phyloP scores from a whole-genome alignment of 2,329 filamentous ascomycete genomes.

The Pseudogymnoascus destructans region DNA sequence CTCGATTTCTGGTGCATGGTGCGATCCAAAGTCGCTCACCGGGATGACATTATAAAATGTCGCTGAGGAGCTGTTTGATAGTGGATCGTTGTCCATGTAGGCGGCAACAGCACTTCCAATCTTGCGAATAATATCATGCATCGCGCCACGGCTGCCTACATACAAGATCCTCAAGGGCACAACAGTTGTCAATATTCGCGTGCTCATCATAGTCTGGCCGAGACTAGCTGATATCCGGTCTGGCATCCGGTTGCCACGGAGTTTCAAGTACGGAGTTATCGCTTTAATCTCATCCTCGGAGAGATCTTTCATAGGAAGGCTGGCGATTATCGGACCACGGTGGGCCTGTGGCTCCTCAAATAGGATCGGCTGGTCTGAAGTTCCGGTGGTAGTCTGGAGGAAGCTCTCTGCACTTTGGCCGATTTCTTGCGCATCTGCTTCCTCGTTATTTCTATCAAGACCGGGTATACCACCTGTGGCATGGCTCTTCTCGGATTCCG shows the following conservation, averaged over 20 bases:
- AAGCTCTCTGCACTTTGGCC: conserved; percentile 21
- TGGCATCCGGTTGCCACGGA: background rate
- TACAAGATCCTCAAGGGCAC: conserved; percentile 39
- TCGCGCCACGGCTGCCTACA: conserved; percentile 31
- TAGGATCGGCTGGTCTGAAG: conserved; percentile 30
- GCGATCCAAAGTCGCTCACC: conserved; percentile 35
- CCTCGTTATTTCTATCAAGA: conserved; percentile 18
- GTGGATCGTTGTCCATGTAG: conserved; percentile 25
- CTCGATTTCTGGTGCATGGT: conserved; percentile 35
- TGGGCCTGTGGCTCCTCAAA: conserved; percentile 32
- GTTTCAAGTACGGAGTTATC: background rate
- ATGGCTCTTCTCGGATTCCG: conserved; percentile 21
- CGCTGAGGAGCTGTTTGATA: conserved; percentile 19
- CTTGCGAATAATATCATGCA: conserved; percentile 33
- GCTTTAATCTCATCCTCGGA: conserved; percentile 29
- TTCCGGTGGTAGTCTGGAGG: conserved; percentile 22
- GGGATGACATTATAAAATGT: conserved; percentile 40
- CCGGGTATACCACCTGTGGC: conserved; percentile 15
- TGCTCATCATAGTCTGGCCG: conserved; percentile 35
- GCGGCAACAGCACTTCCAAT: conserved; percentile 36
- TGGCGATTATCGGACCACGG: conserved; percentile 14
- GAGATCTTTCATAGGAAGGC: conserved; percentile 29
- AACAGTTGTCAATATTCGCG: conserved; percentile 31
- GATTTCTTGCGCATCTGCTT: conserved; percentile 23
- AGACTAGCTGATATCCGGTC: conserved; percentile 32